These are phyloP conservation scores for Bretschneidera sinensis DNA, from an alignment of 345 rosid species.

Conservation along the genomic window DNA sequence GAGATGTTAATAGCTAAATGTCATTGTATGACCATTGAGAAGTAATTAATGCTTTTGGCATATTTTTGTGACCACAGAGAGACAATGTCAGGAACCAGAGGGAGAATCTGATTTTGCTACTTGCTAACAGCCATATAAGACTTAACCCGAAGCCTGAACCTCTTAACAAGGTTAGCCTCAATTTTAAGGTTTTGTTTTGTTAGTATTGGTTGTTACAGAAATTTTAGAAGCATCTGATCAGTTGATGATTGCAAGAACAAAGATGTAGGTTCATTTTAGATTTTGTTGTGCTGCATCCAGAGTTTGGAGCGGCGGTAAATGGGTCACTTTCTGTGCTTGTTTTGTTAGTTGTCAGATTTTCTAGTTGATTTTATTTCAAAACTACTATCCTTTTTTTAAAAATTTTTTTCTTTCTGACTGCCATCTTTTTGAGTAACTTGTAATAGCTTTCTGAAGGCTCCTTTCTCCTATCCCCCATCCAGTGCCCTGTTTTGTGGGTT, in stretches of 20 bases:
- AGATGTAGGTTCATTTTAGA: too few species aligned
- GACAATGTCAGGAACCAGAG: slow-evolving; percentile 96
- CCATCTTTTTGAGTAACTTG: too few species aligned
- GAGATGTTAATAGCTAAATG: not conserved
- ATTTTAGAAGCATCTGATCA: not conserved
- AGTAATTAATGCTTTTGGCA: slow-evolving; percentile 8
- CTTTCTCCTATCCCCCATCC: too few species aligned
- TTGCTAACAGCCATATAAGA: slow-evolving; percentile 81
- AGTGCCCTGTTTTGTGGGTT: too few species aligned
- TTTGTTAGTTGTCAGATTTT: not conserved
- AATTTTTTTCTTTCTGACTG: too few species aligned
- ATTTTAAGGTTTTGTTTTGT: slow-evolving; percentile 5
- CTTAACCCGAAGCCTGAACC: slow-evolving; percentile 91
- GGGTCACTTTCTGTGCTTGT: not conserved
- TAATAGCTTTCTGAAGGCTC: too few species aligned
- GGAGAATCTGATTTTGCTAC: slow-evolving; percentile 85
- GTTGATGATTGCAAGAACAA: not conserved
- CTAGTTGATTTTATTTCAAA: not conserved
- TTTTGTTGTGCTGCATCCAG: not conserved
- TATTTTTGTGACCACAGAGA: slow-evolving; percentile 47
- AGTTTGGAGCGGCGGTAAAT: not conserved
- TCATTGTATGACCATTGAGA: slow-evolving; percentile 10
- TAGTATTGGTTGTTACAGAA: not conserved
- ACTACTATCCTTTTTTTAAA: too few species aligned
- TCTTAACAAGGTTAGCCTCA: slow-evolving; percentile 61